phyloP scores from a whole-genome alignment of 2,329 filamentous ascomycete species.

The Lachnellula hyalina region DNA sequence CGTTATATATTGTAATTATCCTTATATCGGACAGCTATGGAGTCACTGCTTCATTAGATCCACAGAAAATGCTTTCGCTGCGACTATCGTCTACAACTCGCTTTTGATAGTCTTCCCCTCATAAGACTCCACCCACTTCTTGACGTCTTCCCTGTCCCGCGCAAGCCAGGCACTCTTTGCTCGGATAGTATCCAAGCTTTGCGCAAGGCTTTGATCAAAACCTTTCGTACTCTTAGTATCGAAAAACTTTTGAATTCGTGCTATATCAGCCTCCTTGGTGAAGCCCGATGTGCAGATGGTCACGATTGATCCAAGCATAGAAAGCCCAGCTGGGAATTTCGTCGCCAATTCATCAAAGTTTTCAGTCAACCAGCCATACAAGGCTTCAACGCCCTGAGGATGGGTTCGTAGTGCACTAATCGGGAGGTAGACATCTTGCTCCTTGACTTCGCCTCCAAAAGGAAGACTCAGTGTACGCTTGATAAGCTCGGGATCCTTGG shows the following conservation, averaged over 20 bases:
- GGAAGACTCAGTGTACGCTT: constrained; percentile 72
- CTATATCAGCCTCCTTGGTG: constrained; percentile 68
- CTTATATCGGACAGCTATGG: neutral
- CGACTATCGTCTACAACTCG: constrained; percentile 22
- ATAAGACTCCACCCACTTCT: constrained; percentile 63
- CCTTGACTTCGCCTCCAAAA: constrained; percentile 78
- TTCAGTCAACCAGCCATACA: constrained; percentile 77
- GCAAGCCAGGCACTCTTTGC: constrained; percentile 80
- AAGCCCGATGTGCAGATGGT: constrained; percentile 78
- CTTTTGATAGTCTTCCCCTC: constrained; percentile 25
- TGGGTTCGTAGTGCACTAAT: constrained; percentile 73
- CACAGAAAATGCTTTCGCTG: neutral
- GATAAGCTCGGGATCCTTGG: constrained; percentile 73
- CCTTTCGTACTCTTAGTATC: constrained; percentile 75
- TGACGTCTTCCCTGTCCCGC: constrained; percentile 74
- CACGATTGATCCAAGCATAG: constrained; percentile 81
- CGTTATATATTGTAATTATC: neutral
- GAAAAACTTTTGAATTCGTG: constrained; percentile 77
- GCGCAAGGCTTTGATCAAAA: constrained; percentile 83
- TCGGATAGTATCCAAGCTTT: constrained; percentile 77
- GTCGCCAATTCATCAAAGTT: constrained; percentile 84
- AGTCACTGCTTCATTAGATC: neutral
- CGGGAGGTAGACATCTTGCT: constrained; percentile 90
- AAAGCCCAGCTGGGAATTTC: constrained; percentile 78
- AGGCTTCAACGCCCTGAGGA: constrained; percentile 68